Evolutionary conservation across 23 red algal genomes (phyloP), one percentile per base, ranked within the genome.

Genomic region (Gracilaria domingensis): DNA sequence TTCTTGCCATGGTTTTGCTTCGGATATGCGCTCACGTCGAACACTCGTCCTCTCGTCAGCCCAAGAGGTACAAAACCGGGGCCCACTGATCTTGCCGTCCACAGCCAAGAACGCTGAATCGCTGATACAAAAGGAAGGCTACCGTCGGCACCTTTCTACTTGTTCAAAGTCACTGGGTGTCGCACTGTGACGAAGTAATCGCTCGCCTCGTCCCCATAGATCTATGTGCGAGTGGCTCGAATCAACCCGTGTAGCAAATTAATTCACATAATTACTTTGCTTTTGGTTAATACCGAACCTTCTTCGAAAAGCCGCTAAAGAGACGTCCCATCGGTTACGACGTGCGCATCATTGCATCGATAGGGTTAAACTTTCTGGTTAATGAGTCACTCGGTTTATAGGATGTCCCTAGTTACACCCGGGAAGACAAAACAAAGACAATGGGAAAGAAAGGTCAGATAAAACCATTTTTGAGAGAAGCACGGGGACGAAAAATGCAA

Each of bases 331-430:
- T 45, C 55, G 55, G 16, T 24, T 59, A 4, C 4, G 55, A 18
- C 14, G 55, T n/a, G n/a, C 55, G 16, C 60, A 1, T 26, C 60
- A 6, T 65, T n/a, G n/a, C n/a, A 25, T 21, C 24, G 60, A 12
- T 6, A 58, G 23, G 29, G 33, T 69, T 0, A 20, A 69, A 8
- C 0, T 37, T 37, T 36, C 30, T 36, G 38, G 25, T 83, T 65
- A 83, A 20, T 85, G 81, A 20, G 37, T 39, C 17, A 85, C 81
- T 44, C 35, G 81, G 8, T 85, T 61, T 14, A 85, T 85, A 62
- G 81, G 81, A 60, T 85, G 54, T 11, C 81, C 81, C 81, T 85
- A 29, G 21, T 6, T 30, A 20, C 12, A 23, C 42, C 72, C 28
- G 25, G 26, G 8, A 36, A 7, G 23, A 36, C 24, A 62, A 62